Percentiles rank a stretch among this genome's conserved stretches.
phyloP scores from a whole-genome alignment of 352 stramenopile genomes.

The Phytophthora pistaciae region DNA sequence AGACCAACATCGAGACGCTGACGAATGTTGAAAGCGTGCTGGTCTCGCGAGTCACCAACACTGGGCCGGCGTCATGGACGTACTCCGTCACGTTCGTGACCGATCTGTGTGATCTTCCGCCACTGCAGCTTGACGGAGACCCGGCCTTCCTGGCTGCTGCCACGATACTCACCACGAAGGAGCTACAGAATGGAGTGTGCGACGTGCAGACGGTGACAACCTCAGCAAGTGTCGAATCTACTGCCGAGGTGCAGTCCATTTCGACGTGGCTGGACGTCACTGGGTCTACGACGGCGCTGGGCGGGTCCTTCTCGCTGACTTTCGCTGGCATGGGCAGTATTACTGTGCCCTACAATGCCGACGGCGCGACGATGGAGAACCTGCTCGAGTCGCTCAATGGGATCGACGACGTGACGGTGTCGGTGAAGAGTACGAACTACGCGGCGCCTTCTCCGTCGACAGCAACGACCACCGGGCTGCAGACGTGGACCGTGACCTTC shows the following conservation, averaged over 20 bases:
- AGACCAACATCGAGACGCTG: slow-evolving; percentile 85
- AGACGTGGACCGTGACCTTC: slow-evolving; percentile 93
- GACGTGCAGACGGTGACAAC: slow-evolving; percentile 96
- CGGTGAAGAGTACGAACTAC: slow-evolving; percentile 60
- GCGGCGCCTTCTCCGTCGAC: slow-evolving; percentile 9
- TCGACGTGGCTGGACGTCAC: slow-evolving; percentile 74
- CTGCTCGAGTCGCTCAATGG: slow-evolving; percentile 78
- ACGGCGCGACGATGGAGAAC: slow-evolving; percentile 52
- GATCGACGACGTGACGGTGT: slow-evolving; percentile 83
- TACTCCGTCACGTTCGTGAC: slow-evolving; percentile 91
- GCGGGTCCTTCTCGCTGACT: slow-evolving; percentile 74
- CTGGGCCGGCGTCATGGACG: slow-evolving; percentile 50
- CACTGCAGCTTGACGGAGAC: slow-evolving; percentile 67
- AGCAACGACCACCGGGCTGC: slow-evolving; percentile 41
- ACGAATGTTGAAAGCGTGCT: slow-evolving; percentile 86
- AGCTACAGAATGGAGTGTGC: slow-evolving; percentile 88
- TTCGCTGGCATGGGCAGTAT: slow-evolving; percentile 63
- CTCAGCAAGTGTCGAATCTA: slow-evolving; percentile 90
- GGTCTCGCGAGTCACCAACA: slow-evolving; percentile 65
- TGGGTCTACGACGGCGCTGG: slow-evolving; percentile 36
- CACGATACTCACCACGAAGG: slow-evolving; percentile 39
- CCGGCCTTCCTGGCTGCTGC: slow-evolving; percentile 50
- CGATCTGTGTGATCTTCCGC: slow-evolving; percentile 85
- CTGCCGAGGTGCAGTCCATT: slow-evolving; percentile 91
- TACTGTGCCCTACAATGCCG: slow-evolving; percentile 48